These are phyloP conservation scores for Parastagonospora nodorum DNA, from an alignment of 2,329 filamentous ascomycete species.

Conservation along the genomic window DNA sequence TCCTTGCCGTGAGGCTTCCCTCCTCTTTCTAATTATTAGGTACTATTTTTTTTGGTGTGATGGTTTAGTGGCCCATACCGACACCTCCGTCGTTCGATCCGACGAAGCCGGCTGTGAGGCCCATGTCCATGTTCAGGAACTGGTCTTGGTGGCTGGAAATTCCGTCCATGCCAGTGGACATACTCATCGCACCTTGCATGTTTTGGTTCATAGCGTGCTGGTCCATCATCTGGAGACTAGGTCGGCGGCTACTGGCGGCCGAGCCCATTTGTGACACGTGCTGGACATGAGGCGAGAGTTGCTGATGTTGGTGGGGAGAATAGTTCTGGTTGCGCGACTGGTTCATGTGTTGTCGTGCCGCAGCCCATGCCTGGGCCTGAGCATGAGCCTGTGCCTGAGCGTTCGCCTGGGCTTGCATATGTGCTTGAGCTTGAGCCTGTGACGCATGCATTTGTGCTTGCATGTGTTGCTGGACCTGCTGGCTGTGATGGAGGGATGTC, in stretches of 20 bases:
- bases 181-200: slow-evolving; percentile 20
- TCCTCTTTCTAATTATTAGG: too few species aligned
- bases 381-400: slow-evolving; percentile 32
- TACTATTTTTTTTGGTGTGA: too few species aligned
- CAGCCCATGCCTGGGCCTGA: slow-evolving; percentile 38
- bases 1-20: too few species aligned
- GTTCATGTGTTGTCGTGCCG: slow-evolving; percentile 45
- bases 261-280: slow-evolving; percentile 36
- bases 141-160: slow-evolving; percentile 39
- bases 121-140: slow-evolving; percentile 42
- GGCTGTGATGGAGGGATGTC: slow-evolving; percentile 35
- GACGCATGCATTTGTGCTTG: slow-evolving; percentile 34
- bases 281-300: slow-evolving; percentile 29
- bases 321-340: slow-evolving; percentile 41
- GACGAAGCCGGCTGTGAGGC: slow-evolving; percentile 1
- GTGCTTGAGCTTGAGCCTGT: slow-evolving; percentile 33
- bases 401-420: slow-evolving; percentile 31
- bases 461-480: slow-evolving; percentile 31
- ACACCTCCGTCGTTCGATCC: background rate
- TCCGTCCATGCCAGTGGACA: slow-evolving; percentile 40
- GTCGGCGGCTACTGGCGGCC: slow-evolving; percentile 36
- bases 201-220: slow-evolving; percentile 27
- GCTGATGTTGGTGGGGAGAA: slow-evolving; percentile 36
- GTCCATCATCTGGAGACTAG: slow-evolving; percentile 39
- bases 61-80: background rate